Base-by-base conservation (phyloP, 495 filamentous ascomycete genomes). In the Apiosordaria backusii region DNA sequence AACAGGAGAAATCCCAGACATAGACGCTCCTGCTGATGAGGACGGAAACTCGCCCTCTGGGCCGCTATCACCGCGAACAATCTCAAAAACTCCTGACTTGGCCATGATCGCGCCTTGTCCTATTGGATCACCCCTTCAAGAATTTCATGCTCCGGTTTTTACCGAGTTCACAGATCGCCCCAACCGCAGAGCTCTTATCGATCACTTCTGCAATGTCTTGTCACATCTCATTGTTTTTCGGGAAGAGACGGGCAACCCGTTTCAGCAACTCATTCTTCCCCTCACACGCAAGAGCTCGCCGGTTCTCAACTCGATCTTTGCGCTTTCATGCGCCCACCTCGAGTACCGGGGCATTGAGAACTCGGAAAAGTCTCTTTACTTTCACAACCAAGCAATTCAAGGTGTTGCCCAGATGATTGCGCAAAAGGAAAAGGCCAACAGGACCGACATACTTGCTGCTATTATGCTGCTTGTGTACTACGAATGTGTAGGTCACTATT, bases 391-490 rank as follows among this genome's bases (percentile, higher is more conserved):
- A 65, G 86, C 86, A 26, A 79, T 88, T 59, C 83, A 86, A 62
- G 85, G 84, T 0, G 74, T 88, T n/a, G 82, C 83, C 4, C 73
- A 76, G 70, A 70, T 87, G 29, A 87, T 88, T 69, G 79, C 85
- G 62, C 78, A 86, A 26, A 82, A 82, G 63, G 74, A 75, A 26
- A 78, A 76, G 63, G 75, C 77, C 40, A 81, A 81, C 61, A 75
- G 81, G 65, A 86, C 84, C 54, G 86, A 88, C 68, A 75, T 88
- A 16, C 72, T 88, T 21, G 86, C 85, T 2, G 84, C 85, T 10
- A 86, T 88, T 57, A 87, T 88, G 73, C 78, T 88, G 25, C 73
- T 88, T 1, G 78, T 88, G 19, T 88, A 88, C 71, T 88, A 87
- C 63, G 86, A 88, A 81, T 83, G 84, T 27, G 86, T 86, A 63